Base-by-base conservation (phyloP, 2,329 filamentous ascomycete species). In the Chaetomium olivaceum region DNA sequence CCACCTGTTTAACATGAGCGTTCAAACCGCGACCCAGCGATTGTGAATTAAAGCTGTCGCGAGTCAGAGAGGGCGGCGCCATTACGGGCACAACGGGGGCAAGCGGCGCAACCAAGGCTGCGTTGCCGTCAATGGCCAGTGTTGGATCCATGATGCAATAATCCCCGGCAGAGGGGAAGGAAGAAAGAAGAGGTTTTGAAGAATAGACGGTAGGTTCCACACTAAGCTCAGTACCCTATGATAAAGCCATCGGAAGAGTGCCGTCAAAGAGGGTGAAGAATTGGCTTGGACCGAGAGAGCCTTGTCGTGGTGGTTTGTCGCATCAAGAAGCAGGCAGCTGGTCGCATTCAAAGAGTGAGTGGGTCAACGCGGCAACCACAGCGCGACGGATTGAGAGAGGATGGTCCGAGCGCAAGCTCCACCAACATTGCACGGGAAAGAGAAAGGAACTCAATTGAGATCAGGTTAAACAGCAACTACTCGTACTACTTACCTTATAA, bases 11-110 rank as follows among this genome's bases (percentile, higher is more conserved):
- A 68, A 93, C 85, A 68, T 81, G 81, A 62, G 80, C 81, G 74
- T 92, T 87, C 56, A 91, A 82, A 43, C 82, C 81, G 56, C 79
- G 77, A 68, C 90, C 90, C 61, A 93, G 83, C 67, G 91, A 91
- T 78, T 90, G 87, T 69, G 83, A 75, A 73, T 87, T 87, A 73
- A 79, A 86, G 59, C 77, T 76, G 74, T 89, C 86, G 72, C 86
- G 84, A 58, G 75, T 75, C 65, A 72, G 70, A 39, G 65, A 59
- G 9, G 68, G 69, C 58, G 64, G 69, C 61, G 65, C 55, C 60
- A 67, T 63, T 63, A 68, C 62, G 57, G 72, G 67, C 52, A 62
- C 69, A 52, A 67, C 59, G 64, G 66, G 65, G 48, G 65, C 67
- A 29, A 64, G 63, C 46, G 65, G 66, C 19, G 50, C 56, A 46